Base-by-base conservation (phyloP, 2,329 filamentous ascomycete species). In the Camillea tinctor region DNA sequence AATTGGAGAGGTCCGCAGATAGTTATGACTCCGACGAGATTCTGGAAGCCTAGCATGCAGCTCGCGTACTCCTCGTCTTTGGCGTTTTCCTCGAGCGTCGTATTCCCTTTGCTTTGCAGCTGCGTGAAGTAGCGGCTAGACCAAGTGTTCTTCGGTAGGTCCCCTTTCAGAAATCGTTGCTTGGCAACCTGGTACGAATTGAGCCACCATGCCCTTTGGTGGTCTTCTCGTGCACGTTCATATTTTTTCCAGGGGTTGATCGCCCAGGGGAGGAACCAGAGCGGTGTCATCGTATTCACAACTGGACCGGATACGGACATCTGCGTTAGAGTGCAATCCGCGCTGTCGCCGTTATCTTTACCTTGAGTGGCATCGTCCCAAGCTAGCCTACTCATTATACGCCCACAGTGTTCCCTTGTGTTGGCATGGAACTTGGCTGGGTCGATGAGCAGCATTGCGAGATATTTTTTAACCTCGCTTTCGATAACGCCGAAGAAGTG, bases 301-400 rank as follows among this genome's bases (percentile, higher is more conserved):
- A 83, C 73, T 15, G 80, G 79, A 1, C 80, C 80, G 4, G 79
- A 81, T n/a, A 82, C 77, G 19, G 79, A 81, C 80, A 82, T 82
- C 64, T 76, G 79, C 55, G 78, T 79, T 52, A 82, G 72, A 1
- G 79, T 83, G 57, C 68, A 68, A 70, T 80, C 77, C 56, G 80
- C 80, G 60, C 74, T 78, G 51, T 80, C 75, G 50, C 79, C 80
- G 63, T 80, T 81, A 40, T 70, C 68, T 56, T 74, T 74, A 20
- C 80, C 80, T 60, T 79, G 77, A 0, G 78, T 72, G 3, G 80
- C 79, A 63, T 82, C 79, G 61, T 81, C 80, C 79, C 80, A 82
- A 2, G 80, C 77, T 4, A 83, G 72, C 19, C 77, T 74, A 64
- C 77, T 78, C 78, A 83, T 82, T 67, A 83, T 75, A 52, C 80